Evolutionary conservation across 106 monocot species (phyloP), one percentile per base, ranked within the genome.

Genomic region (Apostasia ramifera): DNA sequence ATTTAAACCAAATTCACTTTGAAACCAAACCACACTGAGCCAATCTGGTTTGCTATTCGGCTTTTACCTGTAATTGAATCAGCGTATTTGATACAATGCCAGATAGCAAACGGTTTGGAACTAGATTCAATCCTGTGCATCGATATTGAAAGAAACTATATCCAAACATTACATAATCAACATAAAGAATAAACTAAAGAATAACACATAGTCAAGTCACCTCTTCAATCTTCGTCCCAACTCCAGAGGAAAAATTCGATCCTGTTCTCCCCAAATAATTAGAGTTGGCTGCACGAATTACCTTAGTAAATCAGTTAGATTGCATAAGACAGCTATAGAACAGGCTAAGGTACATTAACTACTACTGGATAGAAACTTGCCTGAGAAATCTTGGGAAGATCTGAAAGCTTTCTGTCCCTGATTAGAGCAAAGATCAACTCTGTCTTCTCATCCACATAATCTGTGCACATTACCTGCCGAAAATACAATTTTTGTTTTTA

Each of bases 191-290:
- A 26, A 0, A 26, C 26, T 0, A 26, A 40, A n/a, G 44, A 73
- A 3, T 43, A 51, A 43, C 7, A 71, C 8, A 2, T 12, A 2
- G 39, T 6, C 44, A 45, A 70, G 68, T 66, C 11, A 93, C 90
- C 80, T 85, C 53, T 77, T 72, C 64, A 94, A 76, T 83, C 94
- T 75, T 77, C 79, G 71, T 53, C 74, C 86, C 61, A 94, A 72
- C 64, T 94, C 94, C 68, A 90, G 73, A 1, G 90, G 90, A 73
- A 94, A 94, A 75, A 94, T 82, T 57, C 80, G 64, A 74, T 94
- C 94, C 72, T 87, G 55, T 39, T 94, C 90, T 53, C 89, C 94
- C 94, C 94, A 94, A 39, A 90, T 70, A 61, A 94, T 87, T 66
- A 94, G 82, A 2, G 94, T 90, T 76, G 83, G 80, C 94, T 94